These are phyloP conservation scores for Talaromyces wortmannii DNA, from an alignment of 495 filamentous ascomycete genomes.

Conservation along the genomic window DNA sequence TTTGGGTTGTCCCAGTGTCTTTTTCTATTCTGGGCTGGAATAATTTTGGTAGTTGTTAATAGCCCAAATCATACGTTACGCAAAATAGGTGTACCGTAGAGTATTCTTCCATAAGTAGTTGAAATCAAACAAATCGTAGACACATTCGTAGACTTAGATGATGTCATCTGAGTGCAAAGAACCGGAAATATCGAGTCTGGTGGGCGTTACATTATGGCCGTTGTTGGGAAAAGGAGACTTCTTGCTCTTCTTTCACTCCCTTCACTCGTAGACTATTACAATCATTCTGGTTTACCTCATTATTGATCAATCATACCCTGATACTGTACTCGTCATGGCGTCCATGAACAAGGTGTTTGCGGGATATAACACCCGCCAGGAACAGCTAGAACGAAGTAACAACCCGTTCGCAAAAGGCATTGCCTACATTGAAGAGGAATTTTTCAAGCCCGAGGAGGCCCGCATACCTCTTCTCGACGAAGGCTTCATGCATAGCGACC, in stretches of 20 bases:
- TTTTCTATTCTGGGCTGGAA: background rate
- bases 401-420: constrained; percentile 26
- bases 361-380: constrained; percentile 18
- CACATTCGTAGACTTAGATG: background rate
- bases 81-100: background rate
- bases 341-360: constrained; percentile 24
- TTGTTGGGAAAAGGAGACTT: background rate
- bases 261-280: background rate
- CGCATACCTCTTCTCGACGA: constrained; percentile 32
- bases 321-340: constrained; percentile 11
- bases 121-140: background rate
- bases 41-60: background rate
- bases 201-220: background rate
- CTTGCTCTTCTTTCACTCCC: background rate
- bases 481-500: constrained; percentile 34
- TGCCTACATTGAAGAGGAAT: constrained; percentile 25
- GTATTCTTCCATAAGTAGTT: background rate
- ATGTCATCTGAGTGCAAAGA: background rate
- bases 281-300: background rate
- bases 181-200: background rate
- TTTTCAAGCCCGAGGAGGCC: constrained; percentile 20
- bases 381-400: constrained; percentile 15
- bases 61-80: background rate
- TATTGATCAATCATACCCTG: background rate
- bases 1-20: background rate